phyloP scores from a whole-genome alignment of 1,139 yeast genomes.

The Yamadazyma friedrichii region DNA sequence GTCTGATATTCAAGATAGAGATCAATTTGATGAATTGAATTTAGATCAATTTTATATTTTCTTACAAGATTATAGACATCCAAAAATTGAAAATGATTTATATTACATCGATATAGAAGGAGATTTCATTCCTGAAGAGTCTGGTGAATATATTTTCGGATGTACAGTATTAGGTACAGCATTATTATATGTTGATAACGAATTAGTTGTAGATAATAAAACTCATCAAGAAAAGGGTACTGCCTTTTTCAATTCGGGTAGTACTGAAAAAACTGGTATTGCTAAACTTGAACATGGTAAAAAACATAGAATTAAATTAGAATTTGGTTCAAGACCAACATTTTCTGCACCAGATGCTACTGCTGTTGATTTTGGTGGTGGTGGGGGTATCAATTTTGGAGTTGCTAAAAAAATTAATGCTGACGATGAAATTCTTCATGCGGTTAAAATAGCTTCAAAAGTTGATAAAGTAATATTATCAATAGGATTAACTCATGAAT shows the following conservation, averaged over 20 bases:
- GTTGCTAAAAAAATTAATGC: conserved; percentile 20
- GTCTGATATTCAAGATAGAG: conserved; percentile 12
- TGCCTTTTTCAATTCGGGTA: conserved; percentile 46
- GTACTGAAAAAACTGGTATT: conserved; percentile 45
- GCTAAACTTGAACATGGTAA: conserved; percentile 40
- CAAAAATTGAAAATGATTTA: conserved; percentile 19
- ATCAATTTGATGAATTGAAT: conserved; percentile 36
- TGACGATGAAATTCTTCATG: conserved; percentile 22
- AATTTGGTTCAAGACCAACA: conserved; percentile 54
- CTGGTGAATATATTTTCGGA: conserved; percentile 52
- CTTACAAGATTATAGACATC: conserved; percentile 46
- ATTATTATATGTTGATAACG: conserved; percentile 46
- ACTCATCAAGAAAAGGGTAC: conserved; percentile 49
- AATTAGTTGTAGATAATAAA: conserved; percentile 55
- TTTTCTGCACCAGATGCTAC: conserved; percentile 21
- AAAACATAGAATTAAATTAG: conserved; percentile 42
- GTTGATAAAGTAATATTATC: conserved; percentile 42
- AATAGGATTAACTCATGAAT: conserved; percentile 37
- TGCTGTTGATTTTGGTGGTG: conserved; percentile 21
- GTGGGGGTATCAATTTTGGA: conserved; percentile 34
- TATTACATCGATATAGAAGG: conserved; percentile 46
- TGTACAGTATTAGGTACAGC: conserved; percentile 53
- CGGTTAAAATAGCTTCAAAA: conserved; percentile 25
- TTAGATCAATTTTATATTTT: conserved; percentile 35
- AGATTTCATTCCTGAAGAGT: conserved; percentile 42